Evolutionary conservation across 2,329 filamentous ascomycete species (phyloP).

Genomic region (Dactylonectria estremocensis): DNA sequence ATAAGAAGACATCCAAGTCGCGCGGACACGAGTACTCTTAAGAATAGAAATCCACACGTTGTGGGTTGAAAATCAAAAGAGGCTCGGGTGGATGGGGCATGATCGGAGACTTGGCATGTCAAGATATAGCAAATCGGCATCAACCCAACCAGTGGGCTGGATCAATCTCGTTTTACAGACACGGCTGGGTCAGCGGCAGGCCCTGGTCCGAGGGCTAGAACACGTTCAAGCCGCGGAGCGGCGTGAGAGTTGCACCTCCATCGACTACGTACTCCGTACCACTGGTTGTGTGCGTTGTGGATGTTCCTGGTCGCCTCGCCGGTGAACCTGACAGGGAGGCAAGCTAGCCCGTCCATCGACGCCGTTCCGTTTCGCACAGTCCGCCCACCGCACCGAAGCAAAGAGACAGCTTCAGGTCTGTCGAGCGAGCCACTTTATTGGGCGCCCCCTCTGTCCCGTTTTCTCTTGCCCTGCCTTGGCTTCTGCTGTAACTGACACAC

Average conservation of each 20-base stretch:
- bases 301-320: conserved; percentile 10
- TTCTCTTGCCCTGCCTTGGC: neutral
- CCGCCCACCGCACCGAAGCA: neutral
- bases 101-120: conserved; percentile 4
- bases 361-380: neutral
- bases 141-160: neutral
- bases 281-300: conserved; percentile 6
- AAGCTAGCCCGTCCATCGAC: conserved; percentile 3
- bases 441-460: neutral
- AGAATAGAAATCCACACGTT: neutral
- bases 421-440: neutral
- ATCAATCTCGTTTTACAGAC: conserved; percentile 1
- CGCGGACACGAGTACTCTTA: conserved; percentile 12
- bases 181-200: neutral
- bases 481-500: neutral
- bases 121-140: conserved; percentile 19
- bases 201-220: neutral
- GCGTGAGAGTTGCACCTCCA: conserved; percentile 7
- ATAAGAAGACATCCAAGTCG: conserved; percentile 2
- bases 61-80: conserved; percentile 25
- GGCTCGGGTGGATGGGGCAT: conserved; percentile 8
- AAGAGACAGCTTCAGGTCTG: conserved; percentile 1
- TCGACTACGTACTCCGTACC: conserved; percentile 1
- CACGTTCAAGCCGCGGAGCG: neutral
- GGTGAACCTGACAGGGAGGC: conserved; percentile 23